These are phyloP conservation scores for Tuber umbilicatum DNA, from an alignment of 495 filamentous ascomycete genomes.

Conservation along the genomic window DNA sequence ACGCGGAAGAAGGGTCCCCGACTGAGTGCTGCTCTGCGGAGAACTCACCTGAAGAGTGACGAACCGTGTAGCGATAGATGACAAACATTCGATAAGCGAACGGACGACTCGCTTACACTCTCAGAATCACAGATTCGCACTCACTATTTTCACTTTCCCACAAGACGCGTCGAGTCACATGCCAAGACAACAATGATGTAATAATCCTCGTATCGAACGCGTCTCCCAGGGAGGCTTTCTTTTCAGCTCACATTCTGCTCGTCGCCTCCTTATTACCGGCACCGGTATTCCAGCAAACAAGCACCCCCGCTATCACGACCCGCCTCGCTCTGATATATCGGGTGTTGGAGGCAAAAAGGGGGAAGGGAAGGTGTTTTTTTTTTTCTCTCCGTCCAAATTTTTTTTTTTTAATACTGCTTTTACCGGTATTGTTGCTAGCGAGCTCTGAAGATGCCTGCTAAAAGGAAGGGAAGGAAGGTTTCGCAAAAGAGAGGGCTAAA, in stretches of 20 bases:
- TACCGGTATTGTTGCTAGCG: neutral
- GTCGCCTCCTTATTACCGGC: neutral
- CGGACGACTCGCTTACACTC: neutral
- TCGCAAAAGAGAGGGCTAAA: neutral
- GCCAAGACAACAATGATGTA: constrained; percentile 3
- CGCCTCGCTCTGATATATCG: neutral
- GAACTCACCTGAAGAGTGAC: neutral
- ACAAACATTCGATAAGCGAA: neutral
- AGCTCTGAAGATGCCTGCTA: neutral
- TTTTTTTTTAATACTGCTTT: neutral
- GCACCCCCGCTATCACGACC: neutral
- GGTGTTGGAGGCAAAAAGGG: neutral
- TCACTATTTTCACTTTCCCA: neutral
- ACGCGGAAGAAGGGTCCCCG: neutral
- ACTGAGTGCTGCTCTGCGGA: neutral
- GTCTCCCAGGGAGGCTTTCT: neutral
- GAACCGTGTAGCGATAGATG: neutral
- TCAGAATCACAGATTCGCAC: neutral
- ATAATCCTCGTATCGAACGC: neutral
- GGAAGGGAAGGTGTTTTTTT: neutral
- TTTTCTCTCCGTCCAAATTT: neutral
- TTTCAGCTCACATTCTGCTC: neutral
- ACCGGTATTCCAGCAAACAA: neutral
- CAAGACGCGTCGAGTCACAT: neutral
- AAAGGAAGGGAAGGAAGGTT: neutral